A percentile compares a stretch with the other conserved stretches of the same genome.
Conservation (phyloP, 106 monocot genomes). For the Dioscorea zingiberensis region DNA sequence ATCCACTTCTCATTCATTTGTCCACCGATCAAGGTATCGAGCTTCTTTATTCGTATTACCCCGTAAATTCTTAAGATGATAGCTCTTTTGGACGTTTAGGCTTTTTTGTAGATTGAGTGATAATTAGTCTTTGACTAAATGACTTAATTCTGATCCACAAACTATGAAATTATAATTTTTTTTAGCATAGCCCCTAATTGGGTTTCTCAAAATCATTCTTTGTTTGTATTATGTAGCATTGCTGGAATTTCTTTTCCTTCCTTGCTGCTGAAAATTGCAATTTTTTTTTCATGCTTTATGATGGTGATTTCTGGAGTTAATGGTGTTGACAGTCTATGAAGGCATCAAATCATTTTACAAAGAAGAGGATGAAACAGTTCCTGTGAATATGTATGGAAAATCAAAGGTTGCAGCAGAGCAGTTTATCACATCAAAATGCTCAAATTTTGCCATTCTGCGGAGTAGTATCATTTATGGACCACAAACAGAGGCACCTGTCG, state of each 20-base stretch:
- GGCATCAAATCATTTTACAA: constrained; percentile 93
- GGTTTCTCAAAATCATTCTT: too few relatives aligned
- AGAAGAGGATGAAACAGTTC: constrained; percentile 79
- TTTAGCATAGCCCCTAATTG: too few relatives aligned
- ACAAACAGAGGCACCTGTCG: constrained; percentile 70
- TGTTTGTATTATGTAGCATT: too few relatives aligned
- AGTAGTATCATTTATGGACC: constrained; percentile 97
- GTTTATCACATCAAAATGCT: constrained; percentile 43
- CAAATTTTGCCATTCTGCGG: constrained; percentile 80
- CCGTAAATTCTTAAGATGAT: too few relatives aligned
- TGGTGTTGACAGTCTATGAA: constrained; percentile 68
- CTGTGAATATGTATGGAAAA: constrained; percentile 94
- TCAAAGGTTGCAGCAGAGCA: constrained; percentile 90
- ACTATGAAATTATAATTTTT: too few relatives aligned
- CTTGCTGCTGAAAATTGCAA: neutral
- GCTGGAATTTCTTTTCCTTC: too few relatives aligned
- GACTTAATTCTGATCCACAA: too few relatives aligned
- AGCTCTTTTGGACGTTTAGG: too few relatives aligned
- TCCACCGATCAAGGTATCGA: constrained; percentile 91
- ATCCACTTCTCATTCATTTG: constrained; percentile 69
- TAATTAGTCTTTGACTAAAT: too few relatives aligned
- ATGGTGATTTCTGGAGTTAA: too few relatives aligned
- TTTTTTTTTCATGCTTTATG: neutral
- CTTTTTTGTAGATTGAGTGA: too few relatives aligned
- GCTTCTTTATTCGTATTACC: too few relatives aligned